Conservation (phyloP, 345 rosid genomes). For the Ceriops tagal region DNA sequence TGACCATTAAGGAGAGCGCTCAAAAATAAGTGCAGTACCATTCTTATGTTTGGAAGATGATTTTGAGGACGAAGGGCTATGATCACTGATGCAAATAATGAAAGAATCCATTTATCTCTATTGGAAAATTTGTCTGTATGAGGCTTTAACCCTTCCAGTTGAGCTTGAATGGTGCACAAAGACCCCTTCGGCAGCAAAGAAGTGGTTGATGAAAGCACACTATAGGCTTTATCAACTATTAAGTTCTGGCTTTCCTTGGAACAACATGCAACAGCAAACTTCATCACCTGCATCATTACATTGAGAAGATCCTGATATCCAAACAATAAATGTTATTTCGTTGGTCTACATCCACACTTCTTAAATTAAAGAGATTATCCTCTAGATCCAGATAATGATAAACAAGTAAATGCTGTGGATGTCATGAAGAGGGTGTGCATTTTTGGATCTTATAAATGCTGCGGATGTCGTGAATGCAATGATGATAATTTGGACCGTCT, state of each 20-base stretch:
- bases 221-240: constrained; percentile 58
- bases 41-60: constrained; percentile 56
- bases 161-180: constrained; percentile 26
- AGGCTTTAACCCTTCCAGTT: constrained; percentile 32
- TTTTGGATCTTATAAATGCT: constrained; percentile 49
- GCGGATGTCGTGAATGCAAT: constrained; percentile 55
- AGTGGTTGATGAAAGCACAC: constrained; percentile 45
- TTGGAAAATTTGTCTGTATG: constrained; percentile 32
- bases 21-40: constrained; percentile 40
- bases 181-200: constrained; percentile 45
- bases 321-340: constrained; percentile 7
- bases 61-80: constrained; percentile 62
- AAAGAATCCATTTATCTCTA: constrained; percentile 66
- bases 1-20: too few relatives aligned
- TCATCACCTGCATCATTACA: constrained; percentile 58
- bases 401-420: too few relatives aligned
- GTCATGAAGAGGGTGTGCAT: constrained; percentile 37
- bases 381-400: neutral
- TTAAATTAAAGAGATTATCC: neutral
- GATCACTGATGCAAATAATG: constrained; percentile 68
- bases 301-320: constrained; percentile 56
- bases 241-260: constrained; percentile 59
- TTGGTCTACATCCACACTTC: neutral
- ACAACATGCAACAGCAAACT: constrained; percentile 63
- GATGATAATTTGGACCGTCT: constrained; percentile 62